Percentiles rank a stretch among this genome's conserved stretches.
Conservation (phyloP, 768 basidiomycete genomes). For the Mycena rosella region DNA sequence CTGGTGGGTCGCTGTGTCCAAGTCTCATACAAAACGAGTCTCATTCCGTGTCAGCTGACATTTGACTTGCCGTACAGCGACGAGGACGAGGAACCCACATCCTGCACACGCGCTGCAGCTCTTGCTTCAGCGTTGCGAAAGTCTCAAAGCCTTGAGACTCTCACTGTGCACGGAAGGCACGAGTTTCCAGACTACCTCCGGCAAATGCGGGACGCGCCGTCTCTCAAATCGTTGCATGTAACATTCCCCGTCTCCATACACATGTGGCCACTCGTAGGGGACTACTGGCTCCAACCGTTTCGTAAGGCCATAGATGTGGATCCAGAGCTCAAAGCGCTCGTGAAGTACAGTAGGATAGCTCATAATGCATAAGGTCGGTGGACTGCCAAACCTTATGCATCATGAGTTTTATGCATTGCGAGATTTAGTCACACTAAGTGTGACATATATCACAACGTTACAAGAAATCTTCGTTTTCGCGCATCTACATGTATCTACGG, state of each 20-base stretch:
- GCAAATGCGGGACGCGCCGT: neutral
- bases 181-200: neutral
- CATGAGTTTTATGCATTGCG: too few species aligned
- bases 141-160: neutral
- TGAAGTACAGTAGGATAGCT: too few species aligned
- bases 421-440: too few species aligned
- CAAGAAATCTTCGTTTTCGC: too few species aligned
- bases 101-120: neutral
- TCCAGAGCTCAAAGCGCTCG: slow-evolving; percentile 3
- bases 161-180: neutral
- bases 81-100: neutral
- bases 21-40: neutral
- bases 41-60: neutral
- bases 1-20: neutral
- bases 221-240: neutral
- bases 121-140: neutral
- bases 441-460: too few species aligned
- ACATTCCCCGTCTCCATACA: too few species aligned
- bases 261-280: too few species aligned
- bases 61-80: slow-evolving; percentile 7
- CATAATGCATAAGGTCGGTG: too few species aligned
- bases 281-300: neutral
- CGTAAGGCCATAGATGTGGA: neutral
- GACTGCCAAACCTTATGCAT: too few species aligned
- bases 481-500: too few species aligned